Conservation (phyloP, 2,329 filamentous ascomycete genomes). For the Epichloe amarillans region DNA sequence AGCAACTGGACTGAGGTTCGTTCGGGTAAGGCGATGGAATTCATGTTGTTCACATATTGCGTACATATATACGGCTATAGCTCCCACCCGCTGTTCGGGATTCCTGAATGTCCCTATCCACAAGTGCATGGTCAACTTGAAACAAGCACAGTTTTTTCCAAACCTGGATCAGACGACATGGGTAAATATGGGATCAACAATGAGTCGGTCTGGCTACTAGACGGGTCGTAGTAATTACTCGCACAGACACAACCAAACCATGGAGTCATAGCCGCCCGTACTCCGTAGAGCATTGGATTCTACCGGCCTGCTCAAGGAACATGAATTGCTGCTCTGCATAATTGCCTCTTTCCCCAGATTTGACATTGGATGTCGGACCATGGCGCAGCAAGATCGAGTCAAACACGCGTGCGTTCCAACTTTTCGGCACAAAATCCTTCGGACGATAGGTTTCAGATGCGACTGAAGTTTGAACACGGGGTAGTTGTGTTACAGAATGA, state of each 20-base stretch:
- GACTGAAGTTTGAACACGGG: background rate
- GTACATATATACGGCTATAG: no score
- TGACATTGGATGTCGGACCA: background rate
- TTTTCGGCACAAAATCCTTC: background rate
- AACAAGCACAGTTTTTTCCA: background rate
- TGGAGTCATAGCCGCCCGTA: background rate
- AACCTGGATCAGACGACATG: background rate
- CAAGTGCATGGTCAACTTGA: background rate
- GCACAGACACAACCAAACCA: background rate
- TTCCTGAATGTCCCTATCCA: background rate
- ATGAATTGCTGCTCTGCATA: background rate
- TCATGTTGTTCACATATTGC: no score
- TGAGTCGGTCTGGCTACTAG: background rate
- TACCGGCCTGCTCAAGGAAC: background rate
- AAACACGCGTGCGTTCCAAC: background rate
- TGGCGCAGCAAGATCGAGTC: background rate
- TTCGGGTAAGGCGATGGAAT: no score
- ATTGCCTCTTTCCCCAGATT: background rate
- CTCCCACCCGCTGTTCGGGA: no score
- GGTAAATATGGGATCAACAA: background rate
- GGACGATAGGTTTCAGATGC: conserved; percentile 2
- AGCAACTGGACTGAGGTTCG: no score
- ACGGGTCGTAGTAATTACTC: background rate
- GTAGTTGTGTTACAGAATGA: conserved; percentile 2
- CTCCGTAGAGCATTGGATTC: background rate